Evolutionary conservation across 371 early-diverging fungal species (phyloP).

Genomic region (Spiromyces aspiralis): DNA sequence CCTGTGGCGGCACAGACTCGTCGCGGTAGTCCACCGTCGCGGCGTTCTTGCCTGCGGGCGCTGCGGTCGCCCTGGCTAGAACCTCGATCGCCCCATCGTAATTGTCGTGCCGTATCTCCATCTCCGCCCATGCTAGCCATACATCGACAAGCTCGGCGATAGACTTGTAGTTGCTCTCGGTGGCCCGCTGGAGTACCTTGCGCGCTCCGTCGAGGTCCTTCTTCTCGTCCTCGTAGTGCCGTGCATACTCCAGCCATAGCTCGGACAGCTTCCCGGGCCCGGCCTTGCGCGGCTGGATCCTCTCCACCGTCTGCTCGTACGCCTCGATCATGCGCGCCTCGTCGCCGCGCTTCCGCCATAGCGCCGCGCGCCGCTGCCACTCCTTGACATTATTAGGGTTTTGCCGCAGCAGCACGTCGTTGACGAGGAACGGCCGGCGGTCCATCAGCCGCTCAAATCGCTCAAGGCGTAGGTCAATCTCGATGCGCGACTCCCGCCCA

Average conservation of each 20-base stretch:
- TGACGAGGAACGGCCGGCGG: constrained; percentile 85
- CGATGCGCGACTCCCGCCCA: constrained; percentile 38
- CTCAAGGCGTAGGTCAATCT: constrained; percentile 65
- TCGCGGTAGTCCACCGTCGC: constrained; percentile 36
- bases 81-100: constrained; percentile 52
- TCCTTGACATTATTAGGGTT: constrained; percentile 82
- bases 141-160: constrained; percentile 78
- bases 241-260: constrained; percentile 76
- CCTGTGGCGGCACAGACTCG: constrained; percentile 53
- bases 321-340: constrained; percentile 40
- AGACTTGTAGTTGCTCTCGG: constrained; percentile 53
- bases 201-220: constrained; percentile 41
- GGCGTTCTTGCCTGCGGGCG: constrained; percentile 20
- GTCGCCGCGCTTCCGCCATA: constrained; percentile 28
- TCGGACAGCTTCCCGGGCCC: constrained; percentile 50
- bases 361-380: constrained; percentile 73
- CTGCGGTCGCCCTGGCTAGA: constrained; percentile 56
- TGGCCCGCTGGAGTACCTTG: constrained; percentile 69
- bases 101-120: constrained; percentile 64
- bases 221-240: constrained; percentile 54
- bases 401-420: constrained; percentile 81
- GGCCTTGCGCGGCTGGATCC: constrained; percentile 67
- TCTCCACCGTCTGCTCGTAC: constrained; percentile 57
- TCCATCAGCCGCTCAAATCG: constrained; percentile 84
- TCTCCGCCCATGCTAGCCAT: constrained; percentile 88